phyloP scores from a whole-genome alignment of 768 basidiomycete species.

The Kwoniella botswanensis region DNA sequence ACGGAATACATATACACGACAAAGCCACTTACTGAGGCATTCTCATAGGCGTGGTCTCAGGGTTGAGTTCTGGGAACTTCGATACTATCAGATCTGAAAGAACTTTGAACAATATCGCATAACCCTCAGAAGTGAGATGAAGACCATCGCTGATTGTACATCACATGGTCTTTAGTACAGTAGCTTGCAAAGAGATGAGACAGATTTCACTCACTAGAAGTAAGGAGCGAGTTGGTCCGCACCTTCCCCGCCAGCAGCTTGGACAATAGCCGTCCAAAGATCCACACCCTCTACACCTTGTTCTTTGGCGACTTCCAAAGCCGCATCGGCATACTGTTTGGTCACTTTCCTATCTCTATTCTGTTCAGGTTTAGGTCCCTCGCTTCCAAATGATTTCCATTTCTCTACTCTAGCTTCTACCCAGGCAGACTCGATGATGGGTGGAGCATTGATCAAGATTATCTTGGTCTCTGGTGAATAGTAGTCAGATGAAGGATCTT shows the following conservation, averaged over 20 bases:
- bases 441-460: slow-evolving; percentile 83
- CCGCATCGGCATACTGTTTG: slow-evolving; percentile 72
- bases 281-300: slow-evolving; percentile 71
- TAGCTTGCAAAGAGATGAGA: no score
- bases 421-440: slow-evolving; percentile 62
- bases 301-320: slow-evolving; percentile 66
- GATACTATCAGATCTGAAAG: slow-evolving; percentile 66
- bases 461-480: slow-evolving; percentile 76
- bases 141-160: slow-evolving; percentile 68
- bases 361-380: slow-evolving; percentile 63
- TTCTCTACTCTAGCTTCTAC: slow-evolving; percentile 64
- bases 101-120: slow-evolving; percentile 71
- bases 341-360: slow-evolving; percentile 72
- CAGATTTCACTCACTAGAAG: slow-evolving; percentile 42
- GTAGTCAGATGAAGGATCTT: slow-evolving; percentile 67
- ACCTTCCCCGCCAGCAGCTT: slow-evolving; percentile 71
- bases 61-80: slow-evolving; percentile 72
- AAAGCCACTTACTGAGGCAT: slow-evolving; percentile 67
- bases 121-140: slow-evolving; percentile 77
- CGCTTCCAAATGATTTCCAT: slow-evolving; percentile 62
- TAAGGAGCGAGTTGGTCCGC: slow-evolving; percentile 60
- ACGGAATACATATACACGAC: neutral
- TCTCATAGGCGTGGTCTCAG: slow-evolving; percentile 66
- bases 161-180: slow-evolving; percentile 46
- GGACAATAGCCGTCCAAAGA: slow-evolving; percentile 74